Evolutionary conservation across 2,329 filamentous ascomycete species (phyloP).

Genomic region (Cercospora sojina): DNA sequence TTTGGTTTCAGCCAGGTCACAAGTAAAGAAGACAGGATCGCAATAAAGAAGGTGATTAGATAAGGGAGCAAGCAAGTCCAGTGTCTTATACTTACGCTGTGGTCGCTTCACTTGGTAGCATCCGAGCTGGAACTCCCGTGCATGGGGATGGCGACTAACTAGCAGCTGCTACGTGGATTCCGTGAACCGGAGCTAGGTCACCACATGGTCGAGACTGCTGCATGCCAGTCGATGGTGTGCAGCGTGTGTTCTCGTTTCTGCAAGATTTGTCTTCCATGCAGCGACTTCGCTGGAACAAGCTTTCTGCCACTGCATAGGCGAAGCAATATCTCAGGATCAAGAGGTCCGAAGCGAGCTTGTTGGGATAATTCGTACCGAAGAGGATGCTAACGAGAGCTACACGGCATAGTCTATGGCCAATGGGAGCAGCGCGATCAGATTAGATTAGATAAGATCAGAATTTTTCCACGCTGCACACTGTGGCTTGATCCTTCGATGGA

Average conservation of each 20-base stretch:
- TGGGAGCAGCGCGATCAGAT: not conserved
- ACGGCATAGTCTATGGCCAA: not conserved
- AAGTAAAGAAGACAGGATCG: not conserved
- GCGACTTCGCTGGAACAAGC: not conserved
- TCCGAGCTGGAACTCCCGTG: conserved; percentile 1
- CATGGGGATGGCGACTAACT: not conserved
- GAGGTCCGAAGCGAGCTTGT: conserved; percentile 1
- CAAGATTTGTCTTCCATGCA: not conserved
- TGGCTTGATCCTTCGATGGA: conserved; percentile 1
- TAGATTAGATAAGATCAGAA: conserved; percentile 5
- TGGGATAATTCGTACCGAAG: conserved; percentile 1
- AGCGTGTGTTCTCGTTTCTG: not conserved
- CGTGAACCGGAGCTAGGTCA: conserved; percentile 1
- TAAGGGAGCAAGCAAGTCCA: not conserved
- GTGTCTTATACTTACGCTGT: not conserved
- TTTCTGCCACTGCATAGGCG: conserved; percentile 1
- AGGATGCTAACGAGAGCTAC: not conserved
- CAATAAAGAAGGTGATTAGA: conserved; percentile 8
- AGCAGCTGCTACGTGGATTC: not conserved
- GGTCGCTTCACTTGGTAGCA: conserved; percentile 1
- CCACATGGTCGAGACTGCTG: conserved; percentile 5
- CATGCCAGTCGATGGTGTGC: not conserved
- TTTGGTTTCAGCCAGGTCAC: not conserved
- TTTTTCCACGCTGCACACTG: not conserved
- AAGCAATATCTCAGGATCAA: conserved; percentile 4